Evolutionary conservation across 257 asterid species (phyloP).

Genomic region (Linaria vulgaris): DNA sequence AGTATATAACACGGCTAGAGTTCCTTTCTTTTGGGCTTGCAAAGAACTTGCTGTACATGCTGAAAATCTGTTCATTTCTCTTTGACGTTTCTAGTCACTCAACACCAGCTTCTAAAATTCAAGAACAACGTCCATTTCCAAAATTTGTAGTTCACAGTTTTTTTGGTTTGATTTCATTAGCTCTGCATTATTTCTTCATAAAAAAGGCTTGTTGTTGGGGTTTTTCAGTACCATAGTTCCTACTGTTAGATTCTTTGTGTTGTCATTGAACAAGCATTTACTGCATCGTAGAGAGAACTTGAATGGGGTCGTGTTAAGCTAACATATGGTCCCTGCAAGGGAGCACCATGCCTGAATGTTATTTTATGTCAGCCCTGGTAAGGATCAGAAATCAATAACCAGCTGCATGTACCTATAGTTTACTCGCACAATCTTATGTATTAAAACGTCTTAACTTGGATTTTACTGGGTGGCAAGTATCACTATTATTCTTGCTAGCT

Average conservation of each 20-base stretch:
- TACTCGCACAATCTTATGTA: neutral
- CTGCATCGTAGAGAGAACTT: neutral
- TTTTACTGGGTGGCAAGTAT: conserved; percentile 1
- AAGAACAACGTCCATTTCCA: no score
- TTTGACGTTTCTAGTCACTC: neutral
- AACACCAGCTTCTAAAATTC: neutral
- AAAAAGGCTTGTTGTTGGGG: neutral
- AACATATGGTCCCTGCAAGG: neutral
- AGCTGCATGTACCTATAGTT: neutral
- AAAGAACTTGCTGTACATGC: no score
- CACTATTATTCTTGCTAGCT: neutral
- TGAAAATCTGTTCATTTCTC: neutral
- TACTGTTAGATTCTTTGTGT: neutral
- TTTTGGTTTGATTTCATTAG: neutral
- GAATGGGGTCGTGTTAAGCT: neutral
- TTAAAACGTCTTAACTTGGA: conserved; percentile 1
- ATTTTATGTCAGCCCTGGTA: neutral
- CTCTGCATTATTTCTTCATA: neutral
- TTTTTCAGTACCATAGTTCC: neutral
- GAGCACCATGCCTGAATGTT: no score
- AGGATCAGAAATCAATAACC: neutral
- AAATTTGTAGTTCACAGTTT: no score
- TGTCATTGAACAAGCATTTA: neutral
- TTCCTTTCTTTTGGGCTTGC: no score
- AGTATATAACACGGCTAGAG: no score